Percentiles rank a stretch among this genome's conserved stretches.
Evolutionary conservation across 1,284 basidiomycete species (phyloP).

Genomic region (Ceratorhiza oryzae-sativae): DNA sequence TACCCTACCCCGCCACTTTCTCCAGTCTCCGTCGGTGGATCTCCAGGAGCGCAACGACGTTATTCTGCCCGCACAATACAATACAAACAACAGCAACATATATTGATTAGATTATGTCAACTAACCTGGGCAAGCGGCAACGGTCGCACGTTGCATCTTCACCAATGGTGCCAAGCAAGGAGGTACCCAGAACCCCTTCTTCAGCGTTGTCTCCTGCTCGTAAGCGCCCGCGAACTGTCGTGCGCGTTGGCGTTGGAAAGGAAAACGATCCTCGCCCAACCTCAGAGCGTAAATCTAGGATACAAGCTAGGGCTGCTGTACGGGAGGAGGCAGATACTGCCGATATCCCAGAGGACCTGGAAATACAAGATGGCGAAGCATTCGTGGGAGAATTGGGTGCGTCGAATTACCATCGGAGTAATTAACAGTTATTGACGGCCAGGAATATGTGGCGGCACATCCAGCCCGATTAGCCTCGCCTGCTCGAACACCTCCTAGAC

Average conservation of each 20-base stretch:
- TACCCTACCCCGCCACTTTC: background rate
- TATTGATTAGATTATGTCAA: constrained; percentile 3
- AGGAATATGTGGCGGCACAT: background rate
- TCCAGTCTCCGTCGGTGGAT: background rate
- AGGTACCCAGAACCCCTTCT: background rate
- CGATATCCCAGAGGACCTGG: constrained; percentile 3
- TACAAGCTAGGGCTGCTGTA: constrained; percentile 11
- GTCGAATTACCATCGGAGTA: background rate
- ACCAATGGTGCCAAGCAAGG: constrained; percentile 1
- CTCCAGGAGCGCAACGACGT: background rate
- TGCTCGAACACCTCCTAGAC: constrained; percentile 13
- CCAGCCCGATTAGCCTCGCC: constrained; percentile 7
- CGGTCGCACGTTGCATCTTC: constrained; percentile 15
- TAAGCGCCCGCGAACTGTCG: constrained; percentile 13
- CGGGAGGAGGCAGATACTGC: constrained; percentile 8
- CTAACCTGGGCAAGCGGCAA: constrained; percentile 23
- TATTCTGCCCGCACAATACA: constrained; percentile 10
- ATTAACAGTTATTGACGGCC: background rate
- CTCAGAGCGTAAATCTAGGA: constrained; percentile 8
- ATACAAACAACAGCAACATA: background rate
- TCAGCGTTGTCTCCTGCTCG: background rate
- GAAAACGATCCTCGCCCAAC: constrained; percentile 14
- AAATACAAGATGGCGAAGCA: background rate
- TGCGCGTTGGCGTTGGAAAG: constrained; percentile 7
- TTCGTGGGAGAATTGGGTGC: background rate